Percentiles rank a stretch among this genome's conserved stretches.
These are phyloP conservation scores for Tetradesmus obliquus DNA, from an alignment of 139 green algal genomes.

Conservation along the genomic window DNA sequence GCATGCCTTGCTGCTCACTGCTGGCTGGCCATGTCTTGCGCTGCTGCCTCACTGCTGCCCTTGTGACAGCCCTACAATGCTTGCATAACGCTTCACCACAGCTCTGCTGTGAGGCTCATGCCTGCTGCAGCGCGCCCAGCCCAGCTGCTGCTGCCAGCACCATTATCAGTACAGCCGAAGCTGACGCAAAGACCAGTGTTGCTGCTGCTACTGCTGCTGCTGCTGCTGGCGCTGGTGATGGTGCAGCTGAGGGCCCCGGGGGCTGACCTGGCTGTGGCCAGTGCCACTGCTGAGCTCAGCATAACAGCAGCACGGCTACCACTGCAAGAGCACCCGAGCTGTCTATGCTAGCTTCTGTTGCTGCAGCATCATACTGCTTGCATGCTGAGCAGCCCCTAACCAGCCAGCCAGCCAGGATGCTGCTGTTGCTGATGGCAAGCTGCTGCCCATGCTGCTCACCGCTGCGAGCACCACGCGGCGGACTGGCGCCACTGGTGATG, in stretches of 20 bases:
- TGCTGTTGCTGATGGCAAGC: no score
- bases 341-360: background rate
- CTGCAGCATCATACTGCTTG: background rate
- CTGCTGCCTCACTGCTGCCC: no score
- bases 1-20: no score
- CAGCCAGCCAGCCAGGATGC: no score
- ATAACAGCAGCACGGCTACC: background rate
- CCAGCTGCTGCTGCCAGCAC: background rate
- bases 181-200: background rate
- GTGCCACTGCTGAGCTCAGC: background rate
- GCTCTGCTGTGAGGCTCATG: background rate
- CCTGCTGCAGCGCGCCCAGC: background rate
- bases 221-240: background rate
- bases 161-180: no score
- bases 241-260: no score
- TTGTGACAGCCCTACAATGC: no score
- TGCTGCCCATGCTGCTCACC: background rate
- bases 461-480: conserved; percentile 33
- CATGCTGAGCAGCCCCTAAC: background rate
- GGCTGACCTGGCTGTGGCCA: background rate
- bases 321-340: background rate
- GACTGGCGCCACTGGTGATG: conserved; percentile 36
- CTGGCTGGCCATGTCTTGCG: no score
- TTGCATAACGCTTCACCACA: background rate
- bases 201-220: background rate